A percentile compares a stretch with the other conserved stretches of the same genome.
Conservation (phyloP, 2,329 filamentous ascomycete species). For the Hymenoscyphus salicellus region DNA sequence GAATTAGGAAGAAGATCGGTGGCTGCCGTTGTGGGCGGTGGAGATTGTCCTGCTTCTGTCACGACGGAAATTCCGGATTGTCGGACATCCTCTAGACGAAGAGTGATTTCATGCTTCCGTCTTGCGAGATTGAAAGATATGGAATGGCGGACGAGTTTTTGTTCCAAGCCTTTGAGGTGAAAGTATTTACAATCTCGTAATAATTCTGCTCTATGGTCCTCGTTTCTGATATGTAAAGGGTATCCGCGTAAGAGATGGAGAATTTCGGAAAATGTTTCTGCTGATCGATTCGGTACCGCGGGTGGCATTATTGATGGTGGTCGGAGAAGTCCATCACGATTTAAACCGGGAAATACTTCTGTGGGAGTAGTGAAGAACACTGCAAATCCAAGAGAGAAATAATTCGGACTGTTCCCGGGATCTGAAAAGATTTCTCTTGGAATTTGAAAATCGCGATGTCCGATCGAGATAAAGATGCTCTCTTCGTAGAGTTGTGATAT, state of each 20-base stretch:
- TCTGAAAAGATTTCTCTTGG: slow-evolving; percentile 81
- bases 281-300: slow-evolving; percentile 73
- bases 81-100: slow-evolving; percentile 82
- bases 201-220: slow-evolving; percentile 72
- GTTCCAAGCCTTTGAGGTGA: slow-evolving; percentile 87
- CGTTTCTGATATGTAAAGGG: slow-evolving; percentile 70
- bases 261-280: slow-evolving; percentile 80
- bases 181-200: slow-evolving; percentile 88
- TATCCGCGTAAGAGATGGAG: slow-evolving; percentile 82
- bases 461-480: slow-evolving; percentile 89
- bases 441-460: slow-evolving; percentile 82
- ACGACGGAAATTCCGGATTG: slow-evolving; percentile 75
- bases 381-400: slow-evolving; percentile 87
- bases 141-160: slow-evolving; percentile 74
- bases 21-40: slow-evolving; percentile 29
- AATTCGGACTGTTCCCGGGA: slow-evolving; percentile 91
- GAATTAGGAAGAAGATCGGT: neutral
- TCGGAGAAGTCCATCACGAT: slow-evolving; percentile 73
- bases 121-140: slow-evolving; percentile 72
- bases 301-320: slow-evolving; percentile 85
- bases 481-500: slow-evolving; percentile 89
- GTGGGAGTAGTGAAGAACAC: slow-evolving; percentile 79
- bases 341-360: slow-evolving; percentile 82
- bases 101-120: slow-evolving; percentile 68
- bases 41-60: slow-evolving; percentile 42